These are phyloP conservation scores for Blastomyces gilchristii DNA, from an alignment of 2,329 filamentous ascomycete species.

Conservation along the genomic window DNA sequence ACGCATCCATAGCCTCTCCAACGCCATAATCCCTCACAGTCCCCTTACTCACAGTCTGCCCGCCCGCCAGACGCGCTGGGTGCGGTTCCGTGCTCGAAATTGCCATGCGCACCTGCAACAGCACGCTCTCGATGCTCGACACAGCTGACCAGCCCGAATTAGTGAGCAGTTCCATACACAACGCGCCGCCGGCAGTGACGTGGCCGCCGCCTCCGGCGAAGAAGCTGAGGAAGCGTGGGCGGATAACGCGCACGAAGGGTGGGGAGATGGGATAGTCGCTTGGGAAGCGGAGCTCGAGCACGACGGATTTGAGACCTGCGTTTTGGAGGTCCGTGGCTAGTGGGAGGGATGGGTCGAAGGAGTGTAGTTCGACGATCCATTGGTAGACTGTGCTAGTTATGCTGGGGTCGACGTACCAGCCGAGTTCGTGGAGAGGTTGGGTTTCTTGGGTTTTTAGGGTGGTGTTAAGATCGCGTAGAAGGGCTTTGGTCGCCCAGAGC, in stretches of 20 bases:
- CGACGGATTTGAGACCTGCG: conserved; percentile 53
- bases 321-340: conserved; percentile 64
- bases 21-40: conserved; percentile 50
- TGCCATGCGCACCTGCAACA: conserved; percentile 71
- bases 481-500: conserved; percentile 47
- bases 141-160: conserved; percentile 71
- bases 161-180: conserved; percentile 78
- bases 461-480: conserved; percentile 55
- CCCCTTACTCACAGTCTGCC: conserved; percentile 1
- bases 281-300: conserved; percentile 74
- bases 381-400: conserved; percentile 69
- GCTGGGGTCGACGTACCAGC: conserved; percentile 68
- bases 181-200: conserved; percentile 70
- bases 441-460: conserved; percentile 55
- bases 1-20: conserved; percentile 63
- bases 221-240: conserved; percentile 68
- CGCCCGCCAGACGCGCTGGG: conserved; percentile 56
- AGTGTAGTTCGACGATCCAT: conserved; percentile 85
- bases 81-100: conserved; percentile 57
- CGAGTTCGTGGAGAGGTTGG: conserved; percentile 55
- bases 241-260: conserved; percentile 74
- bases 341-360: conserved; percentile 59
- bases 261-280: conserved; percentile 65
- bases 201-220: conserved; percentile 68
- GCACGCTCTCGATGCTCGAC: conserved; percentile 63